A percentile compares a stretch with the other conserved stretches of the same genome.
These are phyloP conservation scores for Lycium ferocissimum DNA, from an alignment of 257 asterid species.

Conservation along the genomic window DNA sequence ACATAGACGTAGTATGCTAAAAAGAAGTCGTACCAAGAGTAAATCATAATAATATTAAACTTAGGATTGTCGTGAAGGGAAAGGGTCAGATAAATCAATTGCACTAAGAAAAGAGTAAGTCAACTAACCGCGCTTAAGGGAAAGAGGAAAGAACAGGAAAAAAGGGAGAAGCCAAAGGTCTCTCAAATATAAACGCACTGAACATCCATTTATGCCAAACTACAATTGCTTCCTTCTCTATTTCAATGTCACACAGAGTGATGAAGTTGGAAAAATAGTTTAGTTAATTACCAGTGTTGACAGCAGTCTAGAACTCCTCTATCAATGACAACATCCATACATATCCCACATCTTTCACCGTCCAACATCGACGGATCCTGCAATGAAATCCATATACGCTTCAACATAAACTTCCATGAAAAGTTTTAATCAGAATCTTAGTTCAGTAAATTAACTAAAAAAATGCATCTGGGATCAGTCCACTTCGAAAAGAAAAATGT, in stretches of 20 bases:
- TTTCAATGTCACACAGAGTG: neutral
- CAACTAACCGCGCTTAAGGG: neutral
- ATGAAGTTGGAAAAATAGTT: neutral
- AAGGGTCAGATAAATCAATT: neutral
- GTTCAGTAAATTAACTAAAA: neutral
- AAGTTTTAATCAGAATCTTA: neutral
- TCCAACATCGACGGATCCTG: slow-evolving; percentile 76
- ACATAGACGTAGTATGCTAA: neutral
- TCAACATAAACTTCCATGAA: neutral
- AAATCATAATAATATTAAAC: neutral
- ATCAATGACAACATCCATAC: slow-evolving; percentile 88
- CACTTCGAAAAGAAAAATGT: neutral
- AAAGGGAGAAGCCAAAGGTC: neutral
- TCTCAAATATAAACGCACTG: neutral
- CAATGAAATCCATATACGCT: slow-evolving; percentile 13
- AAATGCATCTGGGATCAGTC: neutral
- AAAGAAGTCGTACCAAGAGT: slow-evolving; percentile 1
- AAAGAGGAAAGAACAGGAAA: slow-evolving; percentile 18
- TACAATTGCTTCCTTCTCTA: neutral
- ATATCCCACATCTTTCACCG: slow-evolving; percentile 96
- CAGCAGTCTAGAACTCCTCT: slow-evolving; percentile 99
- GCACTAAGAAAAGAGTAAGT: neutral
- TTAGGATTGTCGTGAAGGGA: neutral
- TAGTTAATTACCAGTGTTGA: slow-evolving; percentile 79
- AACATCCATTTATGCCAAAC: neutral